A percentile compares a stretch with the other conserved stretches of the same genome.
These are phyloP conservation scores for Gastrolobium villosum DNA, from an alignment of 306 rosid genomes.

Conservation along the genomic window DNA sequence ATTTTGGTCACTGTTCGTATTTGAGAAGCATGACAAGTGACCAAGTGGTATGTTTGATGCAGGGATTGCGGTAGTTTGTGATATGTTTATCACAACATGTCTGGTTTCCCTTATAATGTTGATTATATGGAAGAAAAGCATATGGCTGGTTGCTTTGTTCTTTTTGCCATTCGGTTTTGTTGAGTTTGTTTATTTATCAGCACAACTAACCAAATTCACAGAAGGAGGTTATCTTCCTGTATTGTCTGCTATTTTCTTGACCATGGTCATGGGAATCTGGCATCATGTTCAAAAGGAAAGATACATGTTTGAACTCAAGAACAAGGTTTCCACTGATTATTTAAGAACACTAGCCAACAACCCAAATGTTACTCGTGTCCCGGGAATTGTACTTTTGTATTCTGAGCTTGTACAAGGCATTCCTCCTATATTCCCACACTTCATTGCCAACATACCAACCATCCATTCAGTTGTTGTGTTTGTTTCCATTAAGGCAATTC, in stretches of 20 bases:
- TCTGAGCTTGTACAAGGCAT: conserved; percentile 76
- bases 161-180: conserved; percentile 43
- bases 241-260: conserved; percentile 49
- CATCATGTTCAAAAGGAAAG: conserved; percentile 63
- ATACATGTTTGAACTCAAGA: conserved; percentile 64
- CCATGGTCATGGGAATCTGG: conserved; percentile 63
- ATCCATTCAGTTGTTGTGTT: conserved; percentile 67
- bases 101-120: conserved; percentile 64
- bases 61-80: conserved; percentile 73
- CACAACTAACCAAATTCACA: conserved; percentile 62
- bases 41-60: conserved; percentile 24
- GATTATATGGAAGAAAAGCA: conserved; percentile 67
- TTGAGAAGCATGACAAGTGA: neutral
- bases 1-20: too few relatives aligned
- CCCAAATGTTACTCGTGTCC: conserved; percentile 56
- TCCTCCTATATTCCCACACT: conserved; percentile 77
- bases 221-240: conserved; percentile 73
- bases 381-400: conserved; percentile 68
- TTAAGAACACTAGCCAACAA: conserved; percentile 44
- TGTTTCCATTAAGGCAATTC: conserved; percentile 69
- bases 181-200: conserved; percentile 54
- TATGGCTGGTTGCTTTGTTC: conserved; percentile 61
- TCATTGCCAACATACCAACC: conserved; percentile 61
- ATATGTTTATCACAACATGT: conserved; percentile 65
- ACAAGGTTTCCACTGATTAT: conserved; percentile 60